Conservation (phyloP, 2,329 filamentous ascomycete genomes). For the Xylariales sp. region DNA sequence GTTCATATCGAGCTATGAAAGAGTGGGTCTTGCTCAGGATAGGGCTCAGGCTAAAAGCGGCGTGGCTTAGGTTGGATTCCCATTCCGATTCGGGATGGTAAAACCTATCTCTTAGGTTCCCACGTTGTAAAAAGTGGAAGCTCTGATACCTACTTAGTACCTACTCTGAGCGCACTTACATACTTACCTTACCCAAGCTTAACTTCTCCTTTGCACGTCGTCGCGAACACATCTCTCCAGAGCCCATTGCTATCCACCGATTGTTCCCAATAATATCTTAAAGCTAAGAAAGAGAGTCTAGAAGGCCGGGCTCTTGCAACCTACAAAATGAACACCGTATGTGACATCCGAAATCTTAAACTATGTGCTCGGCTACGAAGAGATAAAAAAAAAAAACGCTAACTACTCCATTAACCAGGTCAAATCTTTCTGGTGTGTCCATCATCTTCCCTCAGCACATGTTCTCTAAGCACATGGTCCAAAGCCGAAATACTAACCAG, state of each 20-base stretch:
- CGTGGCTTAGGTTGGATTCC: no score
- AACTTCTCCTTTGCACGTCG: slow-evolving; percentile 10
- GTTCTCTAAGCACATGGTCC: slow-evolving; percentile 5
- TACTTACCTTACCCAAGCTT: slow-evolving; percentile 28
- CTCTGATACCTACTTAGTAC: neutral
- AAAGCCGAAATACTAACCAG: slow-evolving; percentile 16
- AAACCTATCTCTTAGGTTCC: slow-evolving; percentile 3
- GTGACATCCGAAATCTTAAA: neutral
- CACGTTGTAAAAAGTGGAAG: slow-evolving; percentile 29
- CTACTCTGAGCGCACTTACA: neutral
- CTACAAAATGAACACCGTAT: slow-evolving; percentile 40
- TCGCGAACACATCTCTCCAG: slow-evolving; percentile 4
- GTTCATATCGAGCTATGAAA: neutral
- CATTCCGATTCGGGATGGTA: neutral
- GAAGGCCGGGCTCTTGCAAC: neutral
- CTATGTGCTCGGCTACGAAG: neutral
- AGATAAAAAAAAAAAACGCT: slow-evolving; percentile 26
- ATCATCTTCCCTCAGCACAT: slow-evolving; percentile 12
- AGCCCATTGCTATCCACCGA: neutral
- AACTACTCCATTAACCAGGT: slow-evolving; percentile 56
- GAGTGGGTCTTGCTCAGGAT: no score
- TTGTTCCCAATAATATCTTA: neutral
- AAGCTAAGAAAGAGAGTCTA: neutral
- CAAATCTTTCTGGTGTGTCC: slow-evolving; percentile 73
- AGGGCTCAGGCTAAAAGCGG: no score